These are phyloP conservation scores for Rhododendron ferrugineum DNA, from an alignment of 148 eudicot genomes.

Conservation along the genomic window DNA sequence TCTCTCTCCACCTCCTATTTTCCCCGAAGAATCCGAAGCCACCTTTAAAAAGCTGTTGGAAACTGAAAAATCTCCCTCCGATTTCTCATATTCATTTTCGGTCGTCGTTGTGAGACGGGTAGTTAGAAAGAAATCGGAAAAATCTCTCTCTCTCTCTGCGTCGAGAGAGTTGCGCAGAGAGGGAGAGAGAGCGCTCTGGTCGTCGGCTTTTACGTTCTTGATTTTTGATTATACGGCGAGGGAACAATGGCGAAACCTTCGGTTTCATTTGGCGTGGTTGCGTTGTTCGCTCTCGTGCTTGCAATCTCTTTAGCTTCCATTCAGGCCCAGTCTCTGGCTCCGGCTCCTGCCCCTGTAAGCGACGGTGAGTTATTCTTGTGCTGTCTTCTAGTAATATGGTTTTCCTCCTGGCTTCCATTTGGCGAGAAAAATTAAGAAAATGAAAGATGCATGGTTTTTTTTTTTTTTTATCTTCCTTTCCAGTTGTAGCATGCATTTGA, in stretches of 20 bases:
- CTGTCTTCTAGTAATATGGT: background rate
- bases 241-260: background rate
- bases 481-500: background rate
- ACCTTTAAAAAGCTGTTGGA: background rate
- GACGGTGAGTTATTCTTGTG: conserved; percentile 5
- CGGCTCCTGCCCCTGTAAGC: conserved; percentile 20
- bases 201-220: too few relatives aligned
- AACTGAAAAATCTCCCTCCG: too few relatives aligned
- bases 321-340: conserved; percentile 13
- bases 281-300: background rate
- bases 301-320: conserved; percentile 5
- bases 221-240: too few relatives aligned
- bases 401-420: background rate
- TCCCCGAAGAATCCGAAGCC: background rate
- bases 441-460: too few relatives aligned
- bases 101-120: too few relatives aligned
- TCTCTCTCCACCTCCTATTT: background rate
- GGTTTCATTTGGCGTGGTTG: conserved; percentile 1
- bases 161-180: background rate
- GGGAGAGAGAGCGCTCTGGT: background rate
- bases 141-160: background rate
- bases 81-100: too few relatives aligned
- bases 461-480: background rate
- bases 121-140: too few relatives aligned
- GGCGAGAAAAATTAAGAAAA: background rate